Evolutionary conservation across 345 rosid species (phyloP).

Genomic region (Luvunga scandens): DNA sequence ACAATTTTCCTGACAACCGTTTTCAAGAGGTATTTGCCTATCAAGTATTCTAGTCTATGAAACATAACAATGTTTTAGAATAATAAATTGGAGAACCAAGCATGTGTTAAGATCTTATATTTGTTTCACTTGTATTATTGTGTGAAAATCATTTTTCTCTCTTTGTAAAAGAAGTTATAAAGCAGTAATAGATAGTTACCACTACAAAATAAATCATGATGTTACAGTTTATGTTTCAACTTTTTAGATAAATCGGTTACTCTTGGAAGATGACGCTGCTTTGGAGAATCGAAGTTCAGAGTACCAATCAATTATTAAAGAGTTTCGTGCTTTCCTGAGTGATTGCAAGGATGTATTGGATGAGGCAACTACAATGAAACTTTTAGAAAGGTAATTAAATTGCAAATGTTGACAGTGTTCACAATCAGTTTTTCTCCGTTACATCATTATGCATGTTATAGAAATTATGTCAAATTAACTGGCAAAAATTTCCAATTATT

Average conservation of each 20-base stretch:
- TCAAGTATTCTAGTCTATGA: not conserved
- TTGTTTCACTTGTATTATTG: slow-evolving; percentile 8
- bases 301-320: slow-evolving; percentile 76
- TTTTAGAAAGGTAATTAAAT: slow-evolving; percentile 74
- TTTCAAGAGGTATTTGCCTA: not conserved
- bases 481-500: not conserved
- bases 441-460: not conserved
- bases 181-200: not conserved
- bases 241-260: slow-evolving; percentile 79
- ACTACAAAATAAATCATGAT: slow-evolving; percentile 1
- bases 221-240: not conserved
- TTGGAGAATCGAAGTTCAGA: slow-evolving; percentile 75
- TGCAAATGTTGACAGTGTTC: not conserved
- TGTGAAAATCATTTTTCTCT: slow-evolving; percentile 3
- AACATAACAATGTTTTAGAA: not conserved
- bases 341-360: slow-evolving; percentile 96
- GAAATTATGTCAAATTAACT: not conserved
- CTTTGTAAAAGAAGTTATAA: slow-evolving; percentile 2
- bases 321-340: slow-evolving; percentile 91
- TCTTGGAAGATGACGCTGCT: slow-evolving; percentile 93
- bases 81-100: not conserved
- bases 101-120: not conserved
- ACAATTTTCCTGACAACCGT: not conserved
- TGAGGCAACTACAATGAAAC: slow-evolving; percentile 97
- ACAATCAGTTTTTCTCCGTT: slow-evolving; percentile 5